Conservation (phyloP, 2,329 filamentous ascomycete species). For the Talaromyces atroroseus region DNA sequence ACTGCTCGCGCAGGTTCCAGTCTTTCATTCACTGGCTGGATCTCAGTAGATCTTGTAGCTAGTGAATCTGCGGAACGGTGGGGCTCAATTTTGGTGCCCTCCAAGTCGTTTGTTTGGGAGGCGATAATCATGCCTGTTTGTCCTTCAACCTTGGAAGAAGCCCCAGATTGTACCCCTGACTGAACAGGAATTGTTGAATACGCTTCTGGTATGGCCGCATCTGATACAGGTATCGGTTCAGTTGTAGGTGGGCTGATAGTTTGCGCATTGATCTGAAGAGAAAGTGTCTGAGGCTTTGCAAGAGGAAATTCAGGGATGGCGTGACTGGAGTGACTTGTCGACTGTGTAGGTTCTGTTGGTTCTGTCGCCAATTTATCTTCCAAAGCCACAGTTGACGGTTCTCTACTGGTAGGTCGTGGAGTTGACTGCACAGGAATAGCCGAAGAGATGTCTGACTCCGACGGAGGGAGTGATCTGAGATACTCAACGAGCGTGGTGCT, state of each 20-base stretch:
- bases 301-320: neutral
- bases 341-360: neutral
- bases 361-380: neutral
- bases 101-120: neutral
- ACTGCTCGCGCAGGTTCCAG: neutral
- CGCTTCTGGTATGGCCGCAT: neutral
- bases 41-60: too few relatives aligned
- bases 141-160: neutral
- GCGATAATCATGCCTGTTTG: neutral
- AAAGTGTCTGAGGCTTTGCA: neutral
- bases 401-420: neutral
- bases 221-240: neutral
- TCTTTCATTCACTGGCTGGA: neutral
- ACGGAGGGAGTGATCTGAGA: constrained; percentile 3
- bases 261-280: neutral
- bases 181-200: neutral
- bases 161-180: neutral
- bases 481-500: constrained; percentile 16
- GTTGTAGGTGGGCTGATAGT: neutral
- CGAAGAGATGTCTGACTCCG: neutral
- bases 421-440: neutral
- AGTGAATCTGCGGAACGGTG: neutral
- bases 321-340: neutral
- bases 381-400: neutral
- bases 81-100: neutral